phyloP scores from a whole-genome alignment of 768 basidiomycete genomes.

The Sistotremastrum niveocremeum region DNA sequence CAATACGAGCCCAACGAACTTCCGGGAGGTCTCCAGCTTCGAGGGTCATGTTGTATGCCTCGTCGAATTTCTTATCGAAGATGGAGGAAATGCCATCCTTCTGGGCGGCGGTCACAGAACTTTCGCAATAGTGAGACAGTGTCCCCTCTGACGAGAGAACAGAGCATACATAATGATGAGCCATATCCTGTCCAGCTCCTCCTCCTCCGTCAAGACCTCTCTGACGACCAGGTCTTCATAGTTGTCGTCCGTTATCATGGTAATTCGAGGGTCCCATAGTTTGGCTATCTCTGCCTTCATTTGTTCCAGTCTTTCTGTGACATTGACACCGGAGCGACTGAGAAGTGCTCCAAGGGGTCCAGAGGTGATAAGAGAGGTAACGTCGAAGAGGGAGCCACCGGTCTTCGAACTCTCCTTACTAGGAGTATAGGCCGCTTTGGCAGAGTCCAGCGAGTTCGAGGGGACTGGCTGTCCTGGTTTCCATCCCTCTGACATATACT shows the following conservation, averaged over 20 bases:
- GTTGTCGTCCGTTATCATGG: conserved; percentile 74
- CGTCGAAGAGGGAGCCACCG: conserved; percentile 9
- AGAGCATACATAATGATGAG: conserved; percentile 56
- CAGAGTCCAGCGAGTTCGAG: conserved; percentile 12
- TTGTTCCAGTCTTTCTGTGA: conserved; percentile 39
- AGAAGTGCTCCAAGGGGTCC: conserved; percentile 44
- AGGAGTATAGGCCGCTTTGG: background rate
- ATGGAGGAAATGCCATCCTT: conserved; percentile 55
- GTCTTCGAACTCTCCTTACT: background rate
- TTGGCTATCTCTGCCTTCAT: conserved; percentile 15
- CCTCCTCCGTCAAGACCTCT: conserved; percentile 48
- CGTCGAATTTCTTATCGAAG: conserved; percentile 63
- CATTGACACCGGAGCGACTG: conserved; percentile 51
- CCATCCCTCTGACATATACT: conserved; percentile 80
- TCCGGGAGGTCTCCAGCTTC: conserved; percentile 49
- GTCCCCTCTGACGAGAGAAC: background rate
- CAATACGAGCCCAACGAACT: conserved; percentile 74
- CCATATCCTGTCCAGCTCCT: conserved; percentile 63
- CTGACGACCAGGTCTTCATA: conserved; percentile 59
- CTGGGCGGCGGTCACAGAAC: conserved; percentile 43
- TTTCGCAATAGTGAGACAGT: conserved; percentile 13
- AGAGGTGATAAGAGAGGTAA: conserved; percentile 29
- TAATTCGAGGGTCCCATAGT: conserved; percentile 60
- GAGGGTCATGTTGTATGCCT: conserved; percentile 51
- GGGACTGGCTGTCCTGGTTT: conserved; percentile 48